These are phyloP conservation scores for Apiospora koreana DNA, from an alignment of 2,329 filamentous ascomycete genomes.

Conservation along the genomic window DNA sequence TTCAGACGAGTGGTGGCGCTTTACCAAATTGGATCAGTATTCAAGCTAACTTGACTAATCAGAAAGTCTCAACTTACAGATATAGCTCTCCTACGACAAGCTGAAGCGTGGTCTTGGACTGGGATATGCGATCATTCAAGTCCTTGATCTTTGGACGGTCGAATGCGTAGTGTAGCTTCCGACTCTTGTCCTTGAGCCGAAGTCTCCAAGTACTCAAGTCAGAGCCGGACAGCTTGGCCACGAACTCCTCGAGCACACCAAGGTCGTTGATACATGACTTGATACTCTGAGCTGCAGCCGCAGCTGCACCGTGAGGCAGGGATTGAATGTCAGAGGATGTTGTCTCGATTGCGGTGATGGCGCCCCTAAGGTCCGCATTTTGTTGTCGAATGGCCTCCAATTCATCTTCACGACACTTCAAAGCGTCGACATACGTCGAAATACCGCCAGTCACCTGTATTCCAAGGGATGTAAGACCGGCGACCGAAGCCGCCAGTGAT, in stretches of 20 bases:
- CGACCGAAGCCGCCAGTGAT: conserved; percentile 17
- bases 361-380: neutral
- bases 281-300: neutral
- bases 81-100: neutral
- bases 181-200: neutral
- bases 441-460: conserved; percentile 18
- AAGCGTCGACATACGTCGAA: conserved; percentile 15
- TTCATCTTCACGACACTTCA: conserved; percentile 17
- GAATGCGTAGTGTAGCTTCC: neutral
- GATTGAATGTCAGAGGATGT: neutral
- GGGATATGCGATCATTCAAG: neutral
- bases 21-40: neutral
- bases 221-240: neutral
- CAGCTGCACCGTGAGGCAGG: neutral
- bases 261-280: neutral
- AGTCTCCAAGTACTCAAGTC: neutral
- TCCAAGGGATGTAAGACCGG: conserved; percentile 19
- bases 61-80: neutral
- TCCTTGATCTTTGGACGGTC: neutral
- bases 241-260: neutral
- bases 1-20: neutral
- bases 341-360: neutral
- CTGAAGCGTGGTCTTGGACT: neutral
- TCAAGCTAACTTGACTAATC: neutral
- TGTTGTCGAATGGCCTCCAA: conserved; percentile 1